A percentile compares a stretch with the other conserved stretches of the same genome.
phyloP scores from a whole-genome alignment of 768 basidiomycete species.

The Grammothele lineata region DNA sequence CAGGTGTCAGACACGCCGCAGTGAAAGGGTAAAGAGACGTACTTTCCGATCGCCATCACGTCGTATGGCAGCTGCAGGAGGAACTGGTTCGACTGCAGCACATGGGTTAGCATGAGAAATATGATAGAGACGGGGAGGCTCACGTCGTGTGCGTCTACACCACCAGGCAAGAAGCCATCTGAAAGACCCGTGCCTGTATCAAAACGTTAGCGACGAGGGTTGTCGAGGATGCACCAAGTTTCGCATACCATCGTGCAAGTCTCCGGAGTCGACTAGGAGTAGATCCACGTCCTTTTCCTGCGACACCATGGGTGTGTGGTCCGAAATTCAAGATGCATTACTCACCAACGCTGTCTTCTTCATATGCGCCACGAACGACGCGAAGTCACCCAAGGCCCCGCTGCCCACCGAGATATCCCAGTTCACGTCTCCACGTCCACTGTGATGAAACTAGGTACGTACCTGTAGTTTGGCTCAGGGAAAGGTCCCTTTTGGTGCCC shows the following conservation, averaged over 20 bases:
- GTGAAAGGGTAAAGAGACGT: constrained; percentile 21
- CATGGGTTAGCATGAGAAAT: not conserved
- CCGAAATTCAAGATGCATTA: too few species aligned
- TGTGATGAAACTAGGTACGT: too few species aligned
- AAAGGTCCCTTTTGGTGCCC: constrained; percentile 74
- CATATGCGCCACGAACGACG: constrained; percentile 84
- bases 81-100: constrained; percentile 72
- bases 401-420: constrained; percentile 23
- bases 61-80: constrained; percentile 75
- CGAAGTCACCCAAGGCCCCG: constrained; percentile 76
- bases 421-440: not conserved
- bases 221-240: too few species aligned
- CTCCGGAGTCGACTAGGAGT: constrained; percentile 78
- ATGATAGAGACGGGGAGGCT: constrained; percentile 10
- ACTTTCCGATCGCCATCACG: constrained; percentile 82
- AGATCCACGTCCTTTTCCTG: constrained; percentile 75
- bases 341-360: constrained; percentile 63
- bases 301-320: too few species aligned
- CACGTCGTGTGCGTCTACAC: constrained; percentile 71
- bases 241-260: constrained; percentile 66
- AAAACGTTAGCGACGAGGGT: not conserved
- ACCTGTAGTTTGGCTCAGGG: constrained; percentile 77
- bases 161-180: constrained; percentile 68
- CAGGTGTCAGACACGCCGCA: not conserved
- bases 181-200: constrained; percentile 64